Evolutionary conservation across 257 asterid genomes (phyloP), one percentile per base, ranked within the genome.

Genomic region (Forsythia suspensa): DNA sequence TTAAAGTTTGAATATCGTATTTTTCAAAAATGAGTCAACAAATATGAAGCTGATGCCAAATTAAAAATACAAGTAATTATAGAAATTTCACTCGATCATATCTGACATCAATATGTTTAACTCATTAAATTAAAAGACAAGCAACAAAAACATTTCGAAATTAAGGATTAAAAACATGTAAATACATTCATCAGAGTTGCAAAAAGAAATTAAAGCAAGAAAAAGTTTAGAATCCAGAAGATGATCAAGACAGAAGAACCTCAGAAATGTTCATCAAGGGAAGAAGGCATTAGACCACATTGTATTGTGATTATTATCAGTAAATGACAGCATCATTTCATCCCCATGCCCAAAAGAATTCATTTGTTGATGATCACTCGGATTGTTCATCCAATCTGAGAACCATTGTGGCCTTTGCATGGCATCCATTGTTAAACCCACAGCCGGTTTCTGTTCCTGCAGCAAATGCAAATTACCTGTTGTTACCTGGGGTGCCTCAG

Each of bases 211-310:
- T 20, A 57, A 57, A 57, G 12, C 34, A n/a, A 12, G 70, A 63
- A 21, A 4, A 63, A 3, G 3, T 1, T 21, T 21, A 8, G 37
- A 21, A 21, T 24, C 39, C 5, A 11, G 38, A 24, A 61, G 70
- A 63, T 21, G 39, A 55, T 55, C 8, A 24, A 18, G 29, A n/a
- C 24, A 18, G 24, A 48, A 48, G 57, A 48, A 48, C n/a, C n/a
- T 48, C 57, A 48, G n/a, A 3, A 48, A 0, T 63, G 16, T 9
- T 21, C 7, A 34, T 83, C 61, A 87, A 68, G 96, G 89, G 71
- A 86, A 90, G 80, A 87, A 88, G 0, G 77, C 88, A 78, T 78
- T 82, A 69, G 89, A 72, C 95, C 91, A 88, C 81, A 85, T 76
- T 0, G 88, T 3, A 67, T 71, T 46, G 74, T 81, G 82, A 37